Base-by-base conservation (phyloP, 2,329 filamentous ascomycete species). In the Sclerotiophoma versabilis region DNA sequence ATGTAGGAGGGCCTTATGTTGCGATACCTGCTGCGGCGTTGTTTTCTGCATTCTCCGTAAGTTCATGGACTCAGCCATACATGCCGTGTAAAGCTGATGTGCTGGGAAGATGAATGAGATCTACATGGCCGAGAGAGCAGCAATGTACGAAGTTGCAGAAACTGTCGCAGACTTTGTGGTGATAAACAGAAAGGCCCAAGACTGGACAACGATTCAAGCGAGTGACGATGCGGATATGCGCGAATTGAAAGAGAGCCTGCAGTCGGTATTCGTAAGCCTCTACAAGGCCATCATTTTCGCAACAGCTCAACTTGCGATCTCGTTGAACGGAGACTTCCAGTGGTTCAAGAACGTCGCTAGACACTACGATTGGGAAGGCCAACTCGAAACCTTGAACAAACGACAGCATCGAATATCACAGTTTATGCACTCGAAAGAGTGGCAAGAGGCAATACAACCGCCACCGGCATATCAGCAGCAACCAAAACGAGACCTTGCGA, bases 361-460 rank as follows among this genome's bases (percentile, higher is more conserved):
- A 26, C 44, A 54, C 37, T 65, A 62, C 29, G 59, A 63, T 15
- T 65, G 62, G 62, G 54, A 33, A n/a, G 57, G 53, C 14, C 56
- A 62, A 25, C 46, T 63, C 2, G 44, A 58, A 33, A 50, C 59
- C 0, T 46, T 65, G n/a, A 38, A 55, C 14, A 47, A 55, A 19
- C 46, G 54, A 14, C 30, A 58, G 17, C 23, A 38, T 7, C 39
- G 47, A 5, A 50, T 59, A 29, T 39, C 26, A 9, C 34, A 52
- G 9, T 60, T 51, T 29, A 49, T 57, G 46, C 12, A 26, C 9
- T 25, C 36, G 15, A 44, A 45, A 23, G 33, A 43, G 22, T 49
- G 54, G n/a, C 20, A 53, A 20, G 49, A 54, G 6, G 39, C 37
- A 3, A 44, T 33, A 17, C 26, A 44, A 10, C 10, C 14, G 3